Evolutionary conservation across 208 protist genomes (phyloP), one percentile per base, ranked within the genome.

Genomic region (Lotmaria passim): DNA sequence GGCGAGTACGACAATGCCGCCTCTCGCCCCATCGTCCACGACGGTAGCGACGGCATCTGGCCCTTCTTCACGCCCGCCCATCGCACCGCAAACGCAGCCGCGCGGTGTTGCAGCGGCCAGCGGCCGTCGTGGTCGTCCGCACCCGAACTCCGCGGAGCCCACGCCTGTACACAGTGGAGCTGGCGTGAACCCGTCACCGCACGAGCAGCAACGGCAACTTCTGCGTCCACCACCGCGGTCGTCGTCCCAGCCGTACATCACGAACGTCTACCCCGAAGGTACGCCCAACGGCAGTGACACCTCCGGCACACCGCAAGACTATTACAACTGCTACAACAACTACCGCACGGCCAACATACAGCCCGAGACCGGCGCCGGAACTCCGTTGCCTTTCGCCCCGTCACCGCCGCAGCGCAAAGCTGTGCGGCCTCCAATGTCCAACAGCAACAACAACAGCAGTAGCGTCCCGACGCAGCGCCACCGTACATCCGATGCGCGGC

Each of bases 121-220:
- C 19, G 41, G 52, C 26, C 58, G 38, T 21, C 39, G 69, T n/a
- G 26, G 50, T 8, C 64, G 33, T 15, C 65, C 19, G 19, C 48
- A 66, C 41, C 64, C 51, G 2, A 55, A 61, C 63, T 81, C 75
- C 8, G 70, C 63, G 0, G 67, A 69, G 19, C 63, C 73, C 4
- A 66, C 57, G 24, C 71, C 71, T 6, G 23, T 70, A 15, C 62
- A 44, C 24, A 21, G 36, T n/a, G 62, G 47, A 6, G 10, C 52
- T 3, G 46, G 61, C n/a, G 10, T 28, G 19, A n/a, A n/a, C 10
- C 28, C 28, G 50, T 36, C 33, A 14, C 10, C 47, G 28, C 36
- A 58, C 21, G 48, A 19, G 23, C 61, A 28, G 34, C 15, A 23
- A 26, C 60, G 38, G 51, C 46, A 59, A 33, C 30, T 30, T 15